Percentiles rank a stretch among this genome's conserved stretches.
These are phyloP conservation scores for Myxozyma melibiosi DNA, from an alignment of 805 yeast genomes.

Conservation along the genomic window DNA sequence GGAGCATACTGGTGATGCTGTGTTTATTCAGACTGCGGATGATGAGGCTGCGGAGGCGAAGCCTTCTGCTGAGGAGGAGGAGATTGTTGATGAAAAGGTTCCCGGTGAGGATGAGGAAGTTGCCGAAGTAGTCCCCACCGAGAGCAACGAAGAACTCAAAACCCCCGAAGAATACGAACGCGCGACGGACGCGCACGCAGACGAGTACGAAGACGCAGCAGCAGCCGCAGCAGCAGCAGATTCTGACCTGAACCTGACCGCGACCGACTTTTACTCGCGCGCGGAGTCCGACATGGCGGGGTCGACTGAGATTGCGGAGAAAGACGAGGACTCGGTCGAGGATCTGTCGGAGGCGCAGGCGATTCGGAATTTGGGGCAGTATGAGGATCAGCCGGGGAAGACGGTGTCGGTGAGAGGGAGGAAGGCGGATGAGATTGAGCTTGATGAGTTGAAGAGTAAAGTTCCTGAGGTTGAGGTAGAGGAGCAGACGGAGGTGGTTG, in stretches of 20 bases:
- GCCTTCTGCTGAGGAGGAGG: not conserved
- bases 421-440: conserved; percentile 1
- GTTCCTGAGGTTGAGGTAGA: not conserved
- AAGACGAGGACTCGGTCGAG: not conserved
- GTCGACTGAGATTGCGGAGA: not conserved
- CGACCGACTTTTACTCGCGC: conserved; percentile 1
- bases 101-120: conserved; percentile 6
- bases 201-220: conserved; percentile 4
- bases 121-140: not conserved
- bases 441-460: conserved; percentile 5
- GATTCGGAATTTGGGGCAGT: not conserved
- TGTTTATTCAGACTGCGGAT: conserved; percentile 1
- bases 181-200: not conserved
- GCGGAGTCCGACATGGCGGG: not conserved
- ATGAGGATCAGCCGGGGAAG: not conserved
- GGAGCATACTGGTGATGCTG: not conserved
- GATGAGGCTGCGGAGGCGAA: not conserved
- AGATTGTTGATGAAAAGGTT: conserved; percentile 1
- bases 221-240: not conserved
- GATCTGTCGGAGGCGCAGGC: conserved; percentile 8
- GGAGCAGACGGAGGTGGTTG: not conserved
- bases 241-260: not conserved
- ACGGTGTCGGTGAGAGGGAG: not conserved
- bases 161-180: conserved; percentile 9
- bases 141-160: not conserved